A percentile compares a stretch with the other conserved stretches of the same genome.
Evolutionary conservation across 2,329 filamentous ascomycete species (phyloP).

Genomic region (Colletotrichum caudatum): DNA sequence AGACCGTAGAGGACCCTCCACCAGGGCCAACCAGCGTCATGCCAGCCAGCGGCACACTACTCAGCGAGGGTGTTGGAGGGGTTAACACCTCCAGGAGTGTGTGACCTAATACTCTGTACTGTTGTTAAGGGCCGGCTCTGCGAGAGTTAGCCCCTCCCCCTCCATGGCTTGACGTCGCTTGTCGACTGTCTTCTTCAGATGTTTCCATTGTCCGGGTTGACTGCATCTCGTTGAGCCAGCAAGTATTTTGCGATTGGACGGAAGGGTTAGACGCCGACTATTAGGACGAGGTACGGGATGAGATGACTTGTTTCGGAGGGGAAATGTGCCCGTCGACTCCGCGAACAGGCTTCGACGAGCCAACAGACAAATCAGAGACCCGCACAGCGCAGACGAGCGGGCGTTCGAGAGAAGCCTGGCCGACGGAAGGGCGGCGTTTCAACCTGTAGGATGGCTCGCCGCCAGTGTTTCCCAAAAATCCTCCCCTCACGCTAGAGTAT

Average conservation of each 20-base stretch:
- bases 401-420: slow-evolving; percentile 38
- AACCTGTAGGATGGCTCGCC: slow-evolving; percentile 39
- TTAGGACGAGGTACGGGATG: slow-evolving; percentile 1
- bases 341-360: slow-evolving; percentile 33
- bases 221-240: background rate
- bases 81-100: slow-evolving; percentile 13
- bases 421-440: slow-evolving; percentile 22
- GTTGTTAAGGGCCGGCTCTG: slow-evolving; percentile 11
- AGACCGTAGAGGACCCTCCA: slow-evolving; percentile 23
- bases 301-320: slow-evolving; percentile 29
- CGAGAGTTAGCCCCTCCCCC: background rate
- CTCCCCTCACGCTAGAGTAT: slow-evolving; percentile 10
- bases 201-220: background rate
- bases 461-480: slow-evolving; percentile 22
- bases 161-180: background rate
- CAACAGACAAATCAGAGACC: slow-evolving; percentile 42
- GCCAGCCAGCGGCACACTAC: slow-evolving; percentile 1
- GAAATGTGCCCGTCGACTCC: slow-evolving; percentile 27
- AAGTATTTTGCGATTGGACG: slow-evolving; percentile 1
- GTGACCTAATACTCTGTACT: background rate
- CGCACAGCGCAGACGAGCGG: slow-evolving; percentile 41
- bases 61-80: slow-evolving; percentile 35
- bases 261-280: background rate
- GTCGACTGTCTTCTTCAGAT: background rate
- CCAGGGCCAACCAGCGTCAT: slow-evolving; percentile 34